Evolutionary conservation across 169 alveolate species (phyloP).

Genomic region (Plasmodium cynomolgi): DNA sequence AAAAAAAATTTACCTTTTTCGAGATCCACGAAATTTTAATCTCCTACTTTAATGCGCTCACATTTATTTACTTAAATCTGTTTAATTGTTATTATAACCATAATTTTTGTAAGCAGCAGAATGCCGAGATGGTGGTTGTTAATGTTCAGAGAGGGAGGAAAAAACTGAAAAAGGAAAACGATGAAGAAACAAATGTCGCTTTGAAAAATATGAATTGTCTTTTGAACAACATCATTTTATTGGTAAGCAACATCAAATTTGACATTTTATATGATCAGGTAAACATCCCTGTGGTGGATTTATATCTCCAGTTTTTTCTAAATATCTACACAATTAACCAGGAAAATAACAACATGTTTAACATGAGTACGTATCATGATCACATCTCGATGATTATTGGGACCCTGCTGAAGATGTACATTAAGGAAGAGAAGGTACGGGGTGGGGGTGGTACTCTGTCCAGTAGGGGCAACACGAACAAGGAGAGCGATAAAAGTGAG

Average conservation of each 20-base stretch:
- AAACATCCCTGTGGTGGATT: conserved; percentile 26
- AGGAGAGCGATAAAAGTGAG: neutral
- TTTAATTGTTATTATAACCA: conserved; percentile 50
- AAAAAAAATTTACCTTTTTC: conserved; percentile 25
- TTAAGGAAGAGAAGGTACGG: neutral
- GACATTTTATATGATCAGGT: conserved; percentile 27
- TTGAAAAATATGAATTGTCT: conserved; percentile 54
- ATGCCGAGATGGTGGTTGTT: conserved; percentile 20
- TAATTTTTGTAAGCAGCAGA: conserved; percentile 39
- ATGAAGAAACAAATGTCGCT: conserved; percentile 43
- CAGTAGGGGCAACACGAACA: neutral
- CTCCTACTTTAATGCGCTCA: conserved; percentile 64
- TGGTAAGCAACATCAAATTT: conserved; percentile 45
- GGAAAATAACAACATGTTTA: conserved; percentile 41
- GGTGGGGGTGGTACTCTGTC: neutral
- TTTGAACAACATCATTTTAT: conserved; percentile 61
- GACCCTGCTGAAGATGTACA: conserved; percentile 21
- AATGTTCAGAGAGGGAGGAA: conserved; percentile 71
- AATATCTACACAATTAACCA: conserved; percentile 48
- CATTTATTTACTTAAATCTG: conserved; percentile 58
- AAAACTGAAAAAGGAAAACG: conserved; percentile 55
- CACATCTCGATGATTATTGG: conserved; percentile 34
- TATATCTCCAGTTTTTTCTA: conserved; percentile 62
- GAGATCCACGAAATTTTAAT: conserved; percentile 52
- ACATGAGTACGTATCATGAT: conserved; percentile 36